Conservation (phyloP, 176 grass and related monocot species). For the Themeda triandra region DNA sequence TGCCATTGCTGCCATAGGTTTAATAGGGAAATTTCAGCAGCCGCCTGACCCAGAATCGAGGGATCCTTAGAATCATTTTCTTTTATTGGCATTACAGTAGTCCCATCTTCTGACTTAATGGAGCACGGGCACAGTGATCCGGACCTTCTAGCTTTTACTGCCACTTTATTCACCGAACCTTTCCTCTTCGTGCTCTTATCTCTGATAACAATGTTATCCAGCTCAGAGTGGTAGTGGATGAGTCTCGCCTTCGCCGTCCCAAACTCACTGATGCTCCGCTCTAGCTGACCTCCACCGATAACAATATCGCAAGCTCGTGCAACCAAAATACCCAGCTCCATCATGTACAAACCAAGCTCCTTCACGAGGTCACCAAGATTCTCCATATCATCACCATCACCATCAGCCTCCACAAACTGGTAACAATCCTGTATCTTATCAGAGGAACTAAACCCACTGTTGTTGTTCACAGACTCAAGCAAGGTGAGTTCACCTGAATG, state of each 20-base stretch:
- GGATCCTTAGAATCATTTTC: not conserved
- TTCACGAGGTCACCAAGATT: conserved; percentile 46
- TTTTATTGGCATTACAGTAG: not conserved
- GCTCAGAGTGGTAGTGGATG: conserved; percentile 76
- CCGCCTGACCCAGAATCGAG: not conserved
- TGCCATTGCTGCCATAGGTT: conserved; percentile 98
- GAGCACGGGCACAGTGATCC: not conserved
- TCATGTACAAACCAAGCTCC: conserved; percentile 72
- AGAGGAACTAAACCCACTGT: not conserved
- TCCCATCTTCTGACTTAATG: not conserved
- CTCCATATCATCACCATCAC: conserved; percentile 29
- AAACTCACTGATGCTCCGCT: conserved; percentile 58
- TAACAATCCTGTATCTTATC: not conserved
- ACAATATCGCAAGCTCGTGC: conserved; percentile 72
- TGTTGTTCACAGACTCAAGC: not conserved
- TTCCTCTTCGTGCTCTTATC: conserved; percentile 28
- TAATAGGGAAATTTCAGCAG: not conserved
- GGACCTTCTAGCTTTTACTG: not conserved
- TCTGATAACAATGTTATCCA: conserved; percentile 67
- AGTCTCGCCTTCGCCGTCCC: conserved; percentile 80
- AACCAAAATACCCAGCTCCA: conserved; percentile 71
- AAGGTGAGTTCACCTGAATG: conserved; percentile 24
- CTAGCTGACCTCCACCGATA: conserved; percentile 48
- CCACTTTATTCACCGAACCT: not conserved
- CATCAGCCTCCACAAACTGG: not conserved